Evolutionary conservation across 495 filamentous ascomycete species (phyloP), one percentile per base, ranked within the genome.

Genomic region (Penicillium parvum): DNA sequence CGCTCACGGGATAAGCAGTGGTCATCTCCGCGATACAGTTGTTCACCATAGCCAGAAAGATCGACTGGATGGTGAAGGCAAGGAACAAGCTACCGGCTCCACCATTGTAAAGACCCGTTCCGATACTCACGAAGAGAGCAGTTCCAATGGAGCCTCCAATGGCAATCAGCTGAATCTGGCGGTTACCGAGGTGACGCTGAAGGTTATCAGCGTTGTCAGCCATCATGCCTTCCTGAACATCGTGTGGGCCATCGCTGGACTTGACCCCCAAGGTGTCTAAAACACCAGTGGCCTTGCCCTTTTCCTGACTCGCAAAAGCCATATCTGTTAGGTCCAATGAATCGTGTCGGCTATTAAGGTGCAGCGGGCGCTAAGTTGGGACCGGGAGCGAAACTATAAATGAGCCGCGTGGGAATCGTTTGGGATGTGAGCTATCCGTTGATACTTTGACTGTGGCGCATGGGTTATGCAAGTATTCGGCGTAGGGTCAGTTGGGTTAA

Each of bases 111-210:
- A 60, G 45, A 47, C 57, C 57, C 4, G 47, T 40, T 19, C 61
- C 61, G 22, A 63, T 63, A 40, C 50, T 60, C 25, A 65, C 57
- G 47, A 85, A 79, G 5, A 85, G 62, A 16, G 78, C 81, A 4
- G 80, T 83, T 14, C 78, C 77, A 28, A 82, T 80, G 1, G 77
- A 76, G 11, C 76, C 76, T 14, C 75, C 74, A 16, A 79, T 72
- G 17, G 77, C 76, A 23, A 79, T 71, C 50, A 82, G 69, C 40
- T 79, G 76, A 7, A 76, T 71, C 20, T 79, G 75, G 14, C 76
- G 66, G 19, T 61, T 61, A 12, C 48, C 48, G 8, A 67, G 49
- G 32, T 57, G 61, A 37, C 64, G 61, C 21, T 67, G 61, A n/a
- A 57, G 43, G 15, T 55, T 60, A 23, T 57, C 57, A 14, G 51